Conservation (phyloP, 2,329 filamentous ascomycete species). For the Neoascochyta sp. region DNA sequence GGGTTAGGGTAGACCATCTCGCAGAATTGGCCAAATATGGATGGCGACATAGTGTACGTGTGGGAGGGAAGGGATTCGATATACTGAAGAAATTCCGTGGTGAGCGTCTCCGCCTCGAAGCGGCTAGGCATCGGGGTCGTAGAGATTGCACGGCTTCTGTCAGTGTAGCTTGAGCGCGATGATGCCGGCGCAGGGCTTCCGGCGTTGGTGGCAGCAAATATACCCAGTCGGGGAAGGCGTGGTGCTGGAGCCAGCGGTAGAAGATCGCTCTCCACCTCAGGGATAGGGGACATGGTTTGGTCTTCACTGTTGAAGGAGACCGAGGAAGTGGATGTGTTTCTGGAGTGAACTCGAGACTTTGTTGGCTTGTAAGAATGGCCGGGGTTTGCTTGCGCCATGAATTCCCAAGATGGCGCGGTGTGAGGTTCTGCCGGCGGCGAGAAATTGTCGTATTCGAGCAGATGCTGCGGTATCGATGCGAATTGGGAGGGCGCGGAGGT, state of each 20-base stretch:
- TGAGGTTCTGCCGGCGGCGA: slow-evolving; percentile 27
- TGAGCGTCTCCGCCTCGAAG: slow-evolving; percentile 38
- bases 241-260: slow-evolving; percentile 24
- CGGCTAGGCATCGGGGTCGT: slow-evolving; percentile 31
- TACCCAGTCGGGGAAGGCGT: slow-evolving; percentile 27
- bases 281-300: slow-evolving; percentile 24
- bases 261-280: slow-evolving; percentile 30
- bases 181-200: slow-evolving; percentile 26
- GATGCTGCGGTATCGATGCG: slow-evolving; percentile 15
- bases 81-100: slow-evolving; percentile 31
- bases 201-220: slow-evolving; percentile 26
- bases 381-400: slow-evolving; percentile 25
- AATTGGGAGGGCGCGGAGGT: slow-evolving; percentile 25
- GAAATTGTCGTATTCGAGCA: slow-evolving; percentile 16
- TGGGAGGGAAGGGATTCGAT: slow-evolving; percentile 24
- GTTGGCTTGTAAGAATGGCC: too few species aligned
- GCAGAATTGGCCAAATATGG: slow-evolving; percentile 27
- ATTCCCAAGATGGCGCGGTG: slow-evolving; percentile 34
- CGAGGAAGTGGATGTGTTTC: slow-evolving; percentile 34
- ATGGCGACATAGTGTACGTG: slow-evolving; percentile 23
- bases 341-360: slow-evolving; percentile 23
- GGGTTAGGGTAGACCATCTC: slow-evolving; percentile 33
- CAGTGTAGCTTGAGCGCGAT: slow-evolving; percentile 28
- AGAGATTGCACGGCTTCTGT: slow-evolving; percentile 31
- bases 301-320: slow-evolving; percentile 28